A percentile compares a stretch with the other conserved stretches of the same genome.
Evolutionary conservation across 306 rosid species (phyloP).

Genomic region (Phaseolus lunatus): DNA sequence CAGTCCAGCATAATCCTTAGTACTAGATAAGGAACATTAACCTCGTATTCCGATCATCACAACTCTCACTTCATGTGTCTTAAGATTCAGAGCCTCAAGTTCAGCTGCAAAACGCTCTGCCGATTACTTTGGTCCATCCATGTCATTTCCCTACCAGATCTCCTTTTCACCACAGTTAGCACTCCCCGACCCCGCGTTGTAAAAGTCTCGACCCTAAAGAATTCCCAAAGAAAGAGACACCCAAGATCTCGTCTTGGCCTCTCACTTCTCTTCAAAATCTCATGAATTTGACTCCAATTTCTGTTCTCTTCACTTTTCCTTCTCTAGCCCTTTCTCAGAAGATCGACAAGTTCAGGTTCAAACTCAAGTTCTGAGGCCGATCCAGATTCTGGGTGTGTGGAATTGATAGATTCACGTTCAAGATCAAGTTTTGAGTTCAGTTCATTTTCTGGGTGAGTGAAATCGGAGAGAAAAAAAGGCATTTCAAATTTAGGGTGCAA

Average conservation of each 20-base stretch:
- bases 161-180: slow-evolving; percentile 11
- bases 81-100: not conserved
- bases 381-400: slow-evolving; percentile 29
- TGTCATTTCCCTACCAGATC: slow-evolving; percentile 3
- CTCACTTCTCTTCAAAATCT: slow-evolving; percentile 34
- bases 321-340: slow-evolving; percentile 65
- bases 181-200: not conserved
- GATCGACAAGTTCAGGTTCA: slow-evolving; percentile 69
- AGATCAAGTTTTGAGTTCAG: slow-evolving; percentile 54
- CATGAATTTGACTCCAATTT: slow-evolving; percentile 57
- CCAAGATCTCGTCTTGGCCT: not conserved
- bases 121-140: not conserved
- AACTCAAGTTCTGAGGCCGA: slow-evolving; percentile 52
- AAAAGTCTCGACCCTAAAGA: not conserved
- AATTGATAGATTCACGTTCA: slow-evolving; percentile 61
- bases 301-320: slow-evolving; percentile 41
- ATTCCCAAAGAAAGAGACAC: not conserved
- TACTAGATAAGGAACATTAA: not conserved
- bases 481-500: slow-evolving; percentile 1
- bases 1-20: not conserved
- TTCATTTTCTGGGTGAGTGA: slow-evolving; percentile 37
- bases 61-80: not conserved
- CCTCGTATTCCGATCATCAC: not conserved
- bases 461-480: not conserved
- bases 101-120: not conserved